Conservation (phyloP, 805 yeast genomes). For the Jamesozyma rosinii region DNA sequence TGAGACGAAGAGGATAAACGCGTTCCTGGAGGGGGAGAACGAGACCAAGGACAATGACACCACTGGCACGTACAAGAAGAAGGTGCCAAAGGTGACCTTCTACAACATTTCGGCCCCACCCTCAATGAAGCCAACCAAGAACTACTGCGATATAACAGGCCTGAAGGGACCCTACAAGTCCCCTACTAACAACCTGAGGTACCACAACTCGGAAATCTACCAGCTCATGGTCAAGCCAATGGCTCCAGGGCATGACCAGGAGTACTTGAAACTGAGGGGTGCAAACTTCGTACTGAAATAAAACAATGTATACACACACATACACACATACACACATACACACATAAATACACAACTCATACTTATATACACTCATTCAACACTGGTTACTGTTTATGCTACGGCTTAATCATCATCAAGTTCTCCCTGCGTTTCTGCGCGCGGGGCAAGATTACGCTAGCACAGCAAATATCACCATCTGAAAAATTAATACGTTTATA, state of each 20-base stretch:
- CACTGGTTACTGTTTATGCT: too few relatives aligned
- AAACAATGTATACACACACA: conserved; percentile 1
- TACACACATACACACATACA: conserved; percentile 5
- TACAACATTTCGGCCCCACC: conserved; percentile 78
- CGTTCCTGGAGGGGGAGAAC: conserved; percentile 7
- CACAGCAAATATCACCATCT: too few relatives aligned
- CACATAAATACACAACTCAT: too few relatives aligned
- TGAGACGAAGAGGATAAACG: conserved; percentile 58
- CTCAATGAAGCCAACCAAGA: conserved; percentile 66
- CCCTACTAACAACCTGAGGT: conserved; percentile 67
- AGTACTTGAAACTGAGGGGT: conserved; percentile 74
- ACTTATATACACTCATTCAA: too few relatives aligned
- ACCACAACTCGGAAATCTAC: conserved; percentile 74
- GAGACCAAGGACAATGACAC: conserved; percentile 3
- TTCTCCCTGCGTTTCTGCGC: too few relatives aligned
- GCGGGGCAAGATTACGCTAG: too few relatives aligned
- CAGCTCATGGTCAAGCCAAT: conserved; percentile 61
- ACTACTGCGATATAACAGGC: conserved; percentile 92
- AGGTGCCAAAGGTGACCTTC: conserved; percentile 50
- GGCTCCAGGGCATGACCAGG: conserved; percentile 90
- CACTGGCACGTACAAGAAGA: background rate
- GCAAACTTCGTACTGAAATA: conserved; percentile 77
- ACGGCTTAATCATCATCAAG: too few relatives aligned
- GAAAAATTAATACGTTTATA: too few relatives aligned
- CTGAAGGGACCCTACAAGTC: conserved; percentile 66